Percentiles rank a stretch among this genome's conserved stretches.
Conservation (phyloP, 192 early-diverging fungal genomes). For the Podila horticola region DNA sequence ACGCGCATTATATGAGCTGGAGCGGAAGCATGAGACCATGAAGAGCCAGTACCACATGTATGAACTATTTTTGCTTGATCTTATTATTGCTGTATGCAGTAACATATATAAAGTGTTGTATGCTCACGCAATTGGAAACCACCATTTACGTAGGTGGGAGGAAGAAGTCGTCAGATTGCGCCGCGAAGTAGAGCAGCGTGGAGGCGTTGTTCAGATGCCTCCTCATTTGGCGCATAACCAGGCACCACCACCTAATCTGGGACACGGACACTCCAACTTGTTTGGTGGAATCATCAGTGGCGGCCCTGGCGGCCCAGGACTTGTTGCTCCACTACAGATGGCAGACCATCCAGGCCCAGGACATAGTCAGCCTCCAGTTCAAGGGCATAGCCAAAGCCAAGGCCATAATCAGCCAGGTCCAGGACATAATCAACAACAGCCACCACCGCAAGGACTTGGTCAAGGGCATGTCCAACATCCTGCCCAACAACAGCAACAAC, state of each 20-base stretch:
- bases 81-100: not conserved
- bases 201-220: conserved; percentile 61
- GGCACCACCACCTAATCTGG: conserved; percentile 71
- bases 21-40: conserved; percentile 81
- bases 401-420: conserved; percentile 7
- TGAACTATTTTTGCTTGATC: conserved; percentile 1
- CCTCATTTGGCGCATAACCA: conserved; percentile 60
- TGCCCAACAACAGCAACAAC: conserved; percentile 8
- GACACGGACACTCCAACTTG: conserved; percentile 66
- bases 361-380: conserved; percentile 8
- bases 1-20: conserved; percentile 81
- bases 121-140: not conserved
- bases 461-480: too few species aligned
- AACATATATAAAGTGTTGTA: not conserved
- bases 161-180: conserved; percentile 86
- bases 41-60: conserved; percentile 76
- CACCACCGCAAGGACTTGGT: conserved; percentile 4
- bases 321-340: conserved; percentile 65
- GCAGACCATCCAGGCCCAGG: conserved; percentile 37
- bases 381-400: not conserved
- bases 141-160: conserved; percentile 64
- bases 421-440: conserved; percentile 10
- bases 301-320: conserved; percentile 54
- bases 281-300: conserved; percentile 65
- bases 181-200: conserved; percentile 83